Evolutionary conservation across 139 green algal species (phyloP), one percentile per base, ranked within the genome.

Genomic region (Coelastrella sp.): DNA sequence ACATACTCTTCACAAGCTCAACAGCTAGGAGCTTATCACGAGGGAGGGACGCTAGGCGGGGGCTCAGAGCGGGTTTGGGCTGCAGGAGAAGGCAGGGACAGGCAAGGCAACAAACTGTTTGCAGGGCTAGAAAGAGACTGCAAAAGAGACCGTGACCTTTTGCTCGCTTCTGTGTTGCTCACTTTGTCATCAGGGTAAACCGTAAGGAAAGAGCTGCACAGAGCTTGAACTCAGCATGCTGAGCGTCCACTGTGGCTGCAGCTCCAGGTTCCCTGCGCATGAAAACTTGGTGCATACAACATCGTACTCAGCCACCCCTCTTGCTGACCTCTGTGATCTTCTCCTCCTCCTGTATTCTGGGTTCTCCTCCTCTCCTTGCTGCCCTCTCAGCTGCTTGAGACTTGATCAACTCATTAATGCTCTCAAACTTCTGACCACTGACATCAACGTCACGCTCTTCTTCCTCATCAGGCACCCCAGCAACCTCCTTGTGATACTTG

Each of bases 401-500:
- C 17, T 81, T 80, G 48, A 88, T 85, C 17, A 97, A 87, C 86
- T 98, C 93, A 5, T 77, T 85, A 0, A 85, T 86, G 2, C 89
- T 95, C 72, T 91, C 86, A 81, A 92, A 96, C 23, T 86, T 71
- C 30, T 95, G 90, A 79, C 94, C 94, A 17, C 89, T 27, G 2
- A 62, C 80, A 73, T 96, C 94, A 13, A 73, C 51, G 63, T 91
- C 91, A 0, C 81, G 64, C 66, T 88, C 62, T 60, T 89, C 86
- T 53, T 89, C 85, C 80, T 96, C 94, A 77, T 94, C 88, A 69
- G 80, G 34, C 1, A 91, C 79, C 27, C 88, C 85, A 63, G 73
- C 73, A 50, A 92, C 53, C 4, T 74, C 66, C 74, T 91, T 91
- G 64, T 96, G 75, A 83, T 95, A 97, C 32, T 91, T 85, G 27